These are phyloP conservation scores for Penicillium diatomitis DNA, from an alignment of 495 filamentous ascomycete genomes.

Conservation along the genomic window DNA sequence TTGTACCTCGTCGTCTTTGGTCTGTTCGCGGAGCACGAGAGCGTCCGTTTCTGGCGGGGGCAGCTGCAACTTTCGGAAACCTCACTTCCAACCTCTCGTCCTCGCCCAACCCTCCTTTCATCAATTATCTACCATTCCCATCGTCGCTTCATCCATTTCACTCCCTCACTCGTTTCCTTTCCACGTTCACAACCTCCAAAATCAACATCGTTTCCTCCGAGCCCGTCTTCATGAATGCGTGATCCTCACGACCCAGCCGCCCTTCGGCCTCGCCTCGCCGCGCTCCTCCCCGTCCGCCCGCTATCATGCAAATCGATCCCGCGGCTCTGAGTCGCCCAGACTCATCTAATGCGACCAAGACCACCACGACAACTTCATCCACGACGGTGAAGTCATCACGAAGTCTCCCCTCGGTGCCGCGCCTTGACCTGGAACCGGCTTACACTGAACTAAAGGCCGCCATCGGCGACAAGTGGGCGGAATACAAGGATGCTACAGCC, in stretches of 20 bases:
- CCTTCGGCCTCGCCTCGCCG: conserved; percentile 39
- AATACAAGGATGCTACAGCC: conserved; percentile 76
- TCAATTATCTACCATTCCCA: conserved; percentile 13
- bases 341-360: conserved; percentile 54
- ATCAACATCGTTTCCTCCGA: not conserved
- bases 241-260: conserved; percentile 19
- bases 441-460: conserved; percentile 77
- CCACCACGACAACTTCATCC: conserved; percentile 47
- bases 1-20: not conserved
- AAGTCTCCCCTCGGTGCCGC: conserved; percentile 59
- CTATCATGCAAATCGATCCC: conserved; percentile 80
- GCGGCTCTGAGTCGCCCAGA: conserved; percentile 68
- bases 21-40: conserved; percentile 1
- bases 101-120: not conserved
- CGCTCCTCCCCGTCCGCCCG: conserved; percentile 31
- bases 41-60: conserved; percentile 26
- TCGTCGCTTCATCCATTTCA: conserved; percentile 14
- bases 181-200: conserved; percentile 15
- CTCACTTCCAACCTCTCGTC: conserved; percentile 16
- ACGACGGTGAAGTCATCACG: conserved; percentile 46
- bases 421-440: conserved; percentile 83
- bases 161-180: conserved; percentile 9
- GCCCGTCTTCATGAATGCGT: conserved; percentile 35
- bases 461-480: conserved; percentile 77
- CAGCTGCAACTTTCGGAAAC: conserved; percentile 13